Evolutionary conservation across 1,139 yeast genomes (phyloP), one percentile per base, ranked within the genome.

Genomic region (Eremothecium cymbalariae): DNA sequence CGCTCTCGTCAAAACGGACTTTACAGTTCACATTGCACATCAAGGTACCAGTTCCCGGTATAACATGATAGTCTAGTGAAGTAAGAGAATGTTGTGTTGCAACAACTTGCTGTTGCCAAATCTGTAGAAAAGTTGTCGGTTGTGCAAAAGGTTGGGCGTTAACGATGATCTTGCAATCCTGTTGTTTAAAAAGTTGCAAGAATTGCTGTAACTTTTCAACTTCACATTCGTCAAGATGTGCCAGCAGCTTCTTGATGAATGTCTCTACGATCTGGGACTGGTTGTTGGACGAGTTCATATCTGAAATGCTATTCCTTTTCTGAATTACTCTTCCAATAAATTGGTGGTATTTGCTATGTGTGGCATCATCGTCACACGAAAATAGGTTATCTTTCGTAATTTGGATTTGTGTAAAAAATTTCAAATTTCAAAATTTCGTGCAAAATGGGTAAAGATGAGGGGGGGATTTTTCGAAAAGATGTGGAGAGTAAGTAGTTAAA

Each of bases 1-100:
- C 88, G 36, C 78, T 70, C 50, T 81, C 90, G 54, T 81, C 90
- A 48, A 80, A 80, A 43, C 77, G 65, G 7, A 80, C 82, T 53
- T 77, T 80, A 8, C 82, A 74, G 37, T 74, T 68, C 12, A 74
- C 65, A 38, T 70, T 67, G 16, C 79, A 64, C 3, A 77, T 57
- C 34, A 68, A 63, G 1, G 74, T 63, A 3, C 74, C 75, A 0
- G 81, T 66, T 0, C 83, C 83, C 0, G 90, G 90, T n/a, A 81
- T 68, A 42, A 74, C 61, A 50, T 81, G 93, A 33, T 73, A 70
- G 53, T 81, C 90, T 38, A 68, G 68, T 17, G 77, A 70, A 9
- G 74, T 73, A 27, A 79, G 53, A 39, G 66, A 74, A 51, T 81
- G 93, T 39, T 71, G 74, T 1, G 86, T 65, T 11, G 61, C 50